Base-by-base conservation (phyloP, 179 eudicot genomes). In the Corrigiola litoralis region DNA sequence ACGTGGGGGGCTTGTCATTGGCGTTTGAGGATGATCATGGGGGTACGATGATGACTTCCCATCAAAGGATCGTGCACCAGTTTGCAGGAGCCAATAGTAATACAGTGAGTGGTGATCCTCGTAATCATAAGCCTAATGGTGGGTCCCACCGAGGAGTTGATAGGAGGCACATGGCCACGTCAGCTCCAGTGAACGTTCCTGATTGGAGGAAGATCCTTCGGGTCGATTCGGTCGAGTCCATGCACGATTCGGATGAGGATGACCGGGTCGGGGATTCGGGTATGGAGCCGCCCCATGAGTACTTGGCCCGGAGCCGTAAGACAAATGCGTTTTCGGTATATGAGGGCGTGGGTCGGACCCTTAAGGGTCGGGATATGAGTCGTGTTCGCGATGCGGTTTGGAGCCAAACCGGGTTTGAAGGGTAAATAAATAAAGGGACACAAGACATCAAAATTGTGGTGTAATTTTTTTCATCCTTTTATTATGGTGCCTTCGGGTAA, bases 391-490 rank as follows among this genome's bases (percentile, higher is more conserved):
- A 92, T 32, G 89, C 96, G 0, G 94, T 92, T 23, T 92, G 97
- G 97, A 92, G 90, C 52, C 95, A 81, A 59, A 89, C 96, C 72
- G 96, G 96, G 37, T 94, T 90, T 55, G 83, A 87, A 58, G 99
- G 99, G 33, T 92, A 73, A 76, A 57, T 54, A 32, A 2, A 6
- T 52, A 13, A 23, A 16, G 6, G 31, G 7, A 13, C 5, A 23
- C n/a, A 52, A 29, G 10, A 5, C 24, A 3, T 17, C 21, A 46
- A 29, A 11, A 20, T 14, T 32, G 25, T 41, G 16, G 45, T n/a
- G 38, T 72, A 41, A 40, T 32, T 38, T 53, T 50, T 51, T 3
- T 18, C 36, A 2, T 6, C 24, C 14, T 46, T 21, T 25, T 50
- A 14, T 18, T 5, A 12, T 21, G 10, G 18, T 18, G 29, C 25